Evolutionary conservation across 169 alveolate species (phyloP).

Genomic region (Plasmodium malariae): DNA sequence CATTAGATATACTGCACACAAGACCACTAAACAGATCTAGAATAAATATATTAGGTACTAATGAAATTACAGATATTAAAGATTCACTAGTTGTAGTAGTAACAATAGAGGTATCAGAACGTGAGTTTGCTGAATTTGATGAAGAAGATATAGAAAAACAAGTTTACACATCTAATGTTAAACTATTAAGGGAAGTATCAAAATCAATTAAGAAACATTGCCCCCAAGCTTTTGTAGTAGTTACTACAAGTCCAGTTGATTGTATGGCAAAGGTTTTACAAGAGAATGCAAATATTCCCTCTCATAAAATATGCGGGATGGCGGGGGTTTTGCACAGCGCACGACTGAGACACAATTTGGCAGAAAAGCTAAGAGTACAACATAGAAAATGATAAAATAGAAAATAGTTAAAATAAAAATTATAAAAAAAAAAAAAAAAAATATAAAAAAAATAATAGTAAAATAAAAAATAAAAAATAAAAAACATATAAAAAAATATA

Average conservation of each 20-base stretch:
- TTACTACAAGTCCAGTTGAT: constrained; percentile 86
- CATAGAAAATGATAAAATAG: background rate
- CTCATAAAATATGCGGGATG: constrained; percentile 85
- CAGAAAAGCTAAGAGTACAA: constrained; percentile 77
- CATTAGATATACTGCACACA: constrained; percentile 85
- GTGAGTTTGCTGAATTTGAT: constrained; percentile 76
- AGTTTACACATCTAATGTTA: constrained; percentile 80
- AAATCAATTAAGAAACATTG: constrained; percentile 83
- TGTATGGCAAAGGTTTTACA: constrained; percentile 81
- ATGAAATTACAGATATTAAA: constrained; percentile 82
- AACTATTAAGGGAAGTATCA: constrained; percentile 80
- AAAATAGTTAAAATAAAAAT: no score
- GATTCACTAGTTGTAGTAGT: constrained; percentile 85
- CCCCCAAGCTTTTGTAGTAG: constrained; percentile 86
- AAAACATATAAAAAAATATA: no score
- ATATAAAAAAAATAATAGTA: no score
- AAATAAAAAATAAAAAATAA: no score
- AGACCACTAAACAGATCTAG: constrained; percentile 81
- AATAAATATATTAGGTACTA: constrained; percentile 82
- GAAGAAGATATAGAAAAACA: constrained; percentile 84
- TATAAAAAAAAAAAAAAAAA: no score
- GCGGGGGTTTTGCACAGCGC: constrained; percentile 84
- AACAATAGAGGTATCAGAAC: constrained; percentile 81
- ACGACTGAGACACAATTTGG: constrained; percentile 83
- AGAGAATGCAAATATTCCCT: constrained; percentile 81